Conservation (phyloP, 768 basidiomycete genomes). For the Boletus barrowsii region DNA sequence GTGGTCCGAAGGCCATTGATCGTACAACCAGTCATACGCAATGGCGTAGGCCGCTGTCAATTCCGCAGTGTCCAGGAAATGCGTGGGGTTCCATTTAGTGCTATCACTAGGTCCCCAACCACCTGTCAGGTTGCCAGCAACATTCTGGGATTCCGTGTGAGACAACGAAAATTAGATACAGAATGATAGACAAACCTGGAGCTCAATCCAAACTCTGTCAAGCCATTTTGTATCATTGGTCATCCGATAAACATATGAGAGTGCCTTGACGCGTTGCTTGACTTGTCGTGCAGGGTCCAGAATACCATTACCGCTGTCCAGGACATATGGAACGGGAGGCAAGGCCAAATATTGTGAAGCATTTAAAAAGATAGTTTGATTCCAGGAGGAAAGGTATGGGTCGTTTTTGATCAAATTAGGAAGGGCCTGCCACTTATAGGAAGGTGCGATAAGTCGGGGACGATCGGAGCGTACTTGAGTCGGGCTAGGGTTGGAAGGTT, state of each 20-base stretch:
- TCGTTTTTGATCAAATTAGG: constrained; percentile 74
- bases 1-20: constrained; percentile 74
- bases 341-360: constrained; percentile 68
- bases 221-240: constrained; percentile 91
- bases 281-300: constrained; percentile 86
- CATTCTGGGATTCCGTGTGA: constrained; percentile 44
- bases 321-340: constrained; percentile 63
- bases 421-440: constrained; percentile 88
- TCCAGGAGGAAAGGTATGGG: constrained; percentile 87
- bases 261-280: constrained; percentile 90
- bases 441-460: constrained; percentile 87
- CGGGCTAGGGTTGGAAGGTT: constrained; percentile 59
- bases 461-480: constrained; percentile 70
- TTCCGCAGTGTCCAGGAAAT: constrained; percentile 95
- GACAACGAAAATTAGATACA: not conserved
- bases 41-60: constrained; percentile 85
- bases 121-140: constrained; percentile 63
- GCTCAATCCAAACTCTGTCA: constrained; percentile 79
- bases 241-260: constrained; percentile 86
- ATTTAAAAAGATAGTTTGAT: constrained; percentile 85
- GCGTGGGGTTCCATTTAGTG: constrained; percentile 79
- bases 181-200: constrained; percentile 56
- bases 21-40: constrained; percentile 96
- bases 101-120: constrained; percentile 61
- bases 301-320: constrained; percentile 87